These are phyloP conservation scores for Rosa persica DNA, from an alignment of 306 rosid genomes.

Conservation along the genomic window DNA sequence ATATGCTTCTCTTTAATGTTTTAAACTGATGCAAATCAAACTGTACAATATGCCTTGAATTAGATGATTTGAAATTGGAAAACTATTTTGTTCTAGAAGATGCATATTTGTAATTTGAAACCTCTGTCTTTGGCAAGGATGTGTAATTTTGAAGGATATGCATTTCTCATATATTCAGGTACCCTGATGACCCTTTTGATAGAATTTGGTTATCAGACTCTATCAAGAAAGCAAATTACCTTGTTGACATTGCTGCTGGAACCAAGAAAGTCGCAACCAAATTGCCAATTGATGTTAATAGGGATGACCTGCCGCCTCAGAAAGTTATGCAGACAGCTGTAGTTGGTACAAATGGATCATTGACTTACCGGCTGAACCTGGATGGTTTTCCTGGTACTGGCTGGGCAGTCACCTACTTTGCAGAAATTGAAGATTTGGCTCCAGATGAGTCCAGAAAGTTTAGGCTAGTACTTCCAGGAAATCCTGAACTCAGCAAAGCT, in stretches of 20 bases:
- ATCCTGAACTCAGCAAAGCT: conserved; percentile 65
- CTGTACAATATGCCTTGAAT: neutral
- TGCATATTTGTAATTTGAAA: neutral
- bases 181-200: conserved; percentile 94
- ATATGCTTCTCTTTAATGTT: conserved; percentile 6
- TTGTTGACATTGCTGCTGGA: conserved; percentile 89
- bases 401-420: conserved; percentile 85
- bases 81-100: neutral
- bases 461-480: conserved; percentile 78
- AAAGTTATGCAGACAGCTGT: conserved; percentile 98
- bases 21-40: neutral
- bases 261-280: conserved; percentile 74
- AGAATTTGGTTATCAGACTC: conserved; percentile 96
- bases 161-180: conserved; percentile 53
- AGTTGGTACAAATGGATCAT: conserved; percentile 80
- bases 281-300: conserved; percentile 55
- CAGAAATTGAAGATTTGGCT: conserved; percentile 88
- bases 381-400: conserved; percentile 87
- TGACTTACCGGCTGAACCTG: conserved; percentile 85
- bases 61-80: neutral
- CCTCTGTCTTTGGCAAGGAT: neutral
- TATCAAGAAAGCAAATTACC: conserved; percentile 86
- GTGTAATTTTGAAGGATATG: neutral
- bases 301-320: conserved; percentile 71
- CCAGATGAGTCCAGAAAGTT: conserved; percentile 74